Conservation (phyloP, 2,329 filamentous ascomycete species). For the Blumeriella jaapii region DNA sequence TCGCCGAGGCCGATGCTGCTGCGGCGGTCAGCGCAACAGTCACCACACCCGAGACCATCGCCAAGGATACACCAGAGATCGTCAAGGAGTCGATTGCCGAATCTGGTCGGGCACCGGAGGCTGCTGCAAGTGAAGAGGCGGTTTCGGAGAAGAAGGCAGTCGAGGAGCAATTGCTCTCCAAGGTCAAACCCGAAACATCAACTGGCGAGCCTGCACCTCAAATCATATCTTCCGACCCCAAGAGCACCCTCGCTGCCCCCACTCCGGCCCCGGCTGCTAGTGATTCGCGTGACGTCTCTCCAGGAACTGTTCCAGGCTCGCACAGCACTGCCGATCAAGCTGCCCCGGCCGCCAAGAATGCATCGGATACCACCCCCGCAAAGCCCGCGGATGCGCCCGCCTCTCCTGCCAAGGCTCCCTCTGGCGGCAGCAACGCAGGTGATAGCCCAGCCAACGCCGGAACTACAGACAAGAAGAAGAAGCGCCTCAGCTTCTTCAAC, state of each 20-base stretch:
- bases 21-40: constrained; percentile 32
- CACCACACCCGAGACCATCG: constrained; percentile 23
- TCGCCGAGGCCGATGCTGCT: constrained; percentile 32
- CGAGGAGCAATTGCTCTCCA: constrained; percentile 61
- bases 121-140: constrained; percentile 53
- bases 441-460: constrained; percentile 19
- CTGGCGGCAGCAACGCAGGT: constrained; percentile 19
- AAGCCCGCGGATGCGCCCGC: constrained; percentile 7
- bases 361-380: not conserved
- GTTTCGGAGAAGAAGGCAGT: constrained; percentile 66
- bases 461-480: constrained; percentile 27
- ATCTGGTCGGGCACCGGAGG: constrained; percentile 56
- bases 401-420: constrained; percentile 15
- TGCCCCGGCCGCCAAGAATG: constrained; percentile 16
- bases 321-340: constrained; percentile 17
- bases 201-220: constrained; percentile 25
- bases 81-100: constrained; percentile 47
- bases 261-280: constrained; percentile 1
- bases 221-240: constrained; percentile 6
- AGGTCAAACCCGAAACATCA: constrained; percentile 37
- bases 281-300: constrained; percentile 25
- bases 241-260: constrained; percentile 30
- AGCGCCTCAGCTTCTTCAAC: constrained; percentile 28
- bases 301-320: constrained; percentile 21
- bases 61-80: constrained; percentile 40